A percentile compares a stretch with the other conserved stretches of the same genome.
Conservation (phyloP, 805 yeast genomes). For the Dipodascus albidus region DNA sequence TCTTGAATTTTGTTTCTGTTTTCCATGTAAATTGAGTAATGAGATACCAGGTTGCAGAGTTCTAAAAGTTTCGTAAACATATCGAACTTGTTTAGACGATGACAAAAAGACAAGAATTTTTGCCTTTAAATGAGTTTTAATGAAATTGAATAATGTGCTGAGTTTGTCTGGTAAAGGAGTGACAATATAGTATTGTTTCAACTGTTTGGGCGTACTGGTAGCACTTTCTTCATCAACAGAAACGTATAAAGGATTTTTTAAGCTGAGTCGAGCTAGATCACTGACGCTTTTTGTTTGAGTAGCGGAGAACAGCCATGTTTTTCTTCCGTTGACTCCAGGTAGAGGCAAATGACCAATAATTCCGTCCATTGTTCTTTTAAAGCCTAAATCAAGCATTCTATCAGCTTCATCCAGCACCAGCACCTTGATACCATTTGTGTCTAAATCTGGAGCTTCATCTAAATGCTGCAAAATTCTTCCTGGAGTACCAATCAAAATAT, state of each 20-base stretch:
- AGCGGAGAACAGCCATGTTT: conserved; percentile 77
- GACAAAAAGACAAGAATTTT: conserved; percentile 78
- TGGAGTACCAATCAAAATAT: conserved; percentile 83
- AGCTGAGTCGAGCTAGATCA: conserved; percentile 72
- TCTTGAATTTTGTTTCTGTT: conserved; percentile 83
- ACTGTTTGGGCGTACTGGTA: conserved; percentile 62
- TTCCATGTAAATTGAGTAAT: conserved; percentile 72
- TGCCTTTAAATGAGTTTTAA: conserved; percentile 68
- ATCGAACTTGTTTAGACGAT: conserved; percentile 85
- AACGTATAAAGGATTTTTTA: conserved; percentile 50
- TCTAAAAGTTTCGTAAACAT: conserved; percentile 75
- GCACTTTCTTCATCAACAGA: conserved; percentile 32
- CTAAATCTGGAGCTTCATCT: conserved; percentile 80
- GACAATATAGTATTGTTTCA: conserved; percentile 73
- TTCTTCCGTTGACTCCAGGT: conserved; percentile 37
- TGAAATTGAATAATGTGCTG: conserved; percentile 75
- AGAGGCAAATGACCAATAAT: conserved; percentile 70
- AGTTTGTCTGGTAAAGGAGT: conserved; percentile 70
- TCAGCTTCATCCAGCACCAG: conserved; percentile 88
- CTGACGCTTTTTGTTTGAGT: conserved; percentile 76
- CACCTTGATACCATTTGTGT: conserved; percentile 60
- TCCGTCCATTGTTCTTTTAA: conserved; percentile 69
- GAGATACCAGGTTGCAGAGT: conserved; percentile 89
- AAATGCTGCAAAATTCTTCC: conserved; percentile 83
- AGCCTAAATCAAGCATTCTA: conserved; percentile 88